Conservation (phyloP, 1,284 basidiomycete species). For the Trichosporon coremiiforme region DNA sequence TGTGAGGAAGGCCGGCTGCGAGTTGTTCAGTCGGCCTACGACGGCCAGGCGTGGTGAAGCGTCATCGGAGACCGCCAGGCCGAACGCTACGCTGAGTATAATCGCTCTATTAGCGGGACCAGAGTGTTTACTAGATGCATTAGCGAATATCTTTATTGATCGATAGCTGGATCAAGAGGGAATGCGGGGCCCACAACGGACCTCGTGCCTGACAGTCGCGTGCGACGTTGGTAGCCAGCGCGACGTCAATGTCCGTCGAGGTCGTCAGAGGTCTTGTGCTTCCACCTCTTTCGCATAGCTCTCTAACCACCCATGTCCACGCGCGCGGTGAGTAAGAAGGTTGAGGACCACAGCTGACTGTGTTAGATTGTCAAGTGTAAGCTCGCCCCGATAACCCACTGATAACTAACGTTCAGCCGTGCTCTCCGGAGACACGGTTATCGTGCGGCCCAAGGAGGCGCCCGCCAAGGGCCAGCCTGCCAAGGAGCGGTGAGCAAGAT, state of each 20-base stretch:
- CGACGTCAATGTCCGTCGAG: slow-evolving; percentile 1
- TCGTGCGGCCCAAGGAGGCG: slow-evolving; percentile 70
- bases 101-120: background rate
- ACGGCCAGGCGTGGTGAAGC: background rate
- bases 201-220: slow-evolving; percentile 11
- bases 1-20: background rate
- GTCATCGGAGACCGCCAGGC: background rate
- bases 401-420: slow-evolving; percentile 63
- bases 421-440: slow-evolving; percentile 82
- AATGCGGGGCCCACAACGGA: background rate
- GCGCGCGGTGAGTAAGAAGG: slow-evolving; percentile 3
- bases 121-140: background rate
- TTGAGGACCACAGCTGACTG: slow-evolving; percentile 21
- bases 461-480: slow-evolving; percentile 78
- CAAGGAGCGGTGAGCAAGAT: slow-evolving; percentile 71
- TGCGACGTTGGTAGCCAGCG: slow-evolving; percentile 13
- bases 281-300: background rate
- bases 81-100: background rate
- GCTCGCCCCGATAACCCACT: slow-evolving; percentile 19
- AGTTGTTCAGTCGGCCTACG: no score
- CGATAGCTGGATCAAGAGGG: background rate
- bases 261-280: background rate
- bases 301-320: slow-evolving; percentile 1
- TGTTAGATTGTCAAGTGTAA: slow-evolving; percentile 54
- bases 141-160: background rate